Base-by-base conservation (phyloP, 306 rosid species). In the Calophaca sinica region DNA sequence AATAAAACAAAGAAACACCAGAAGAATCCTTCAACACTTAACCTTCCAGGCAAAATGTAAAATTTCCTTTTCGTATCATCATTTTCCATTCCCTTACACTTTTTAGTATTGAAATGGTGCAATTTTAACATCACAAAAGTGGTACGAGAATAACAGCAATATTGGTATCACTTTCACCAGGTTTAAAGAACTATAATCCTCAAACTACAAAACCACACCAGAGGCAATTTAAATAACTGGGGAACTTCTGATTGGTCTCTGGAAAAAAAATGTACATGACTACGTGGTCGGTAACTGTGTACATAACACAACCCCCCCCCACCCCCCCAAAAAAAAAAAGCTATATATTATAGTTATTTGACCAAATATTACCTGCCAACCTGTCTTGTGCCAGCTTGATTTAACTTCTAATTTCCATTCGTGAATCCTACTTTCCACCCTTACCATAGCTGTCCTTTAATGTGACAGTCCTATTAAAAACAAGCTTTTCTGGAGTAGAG, bases 381-480 rank as follows among this genome's bases (percentile, higher is more conserved):
- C 73, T 58, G 77, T 51, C 51, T 7, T 45, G 26, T 41, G 36
- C 66, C 80, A 57, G 55, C 70, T 74, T 68, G 66, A 59, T 48
- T 70, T 42, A 5, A 46, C 52, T 71, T 58, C 29, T 46, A 36
- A 39, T 20, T 38, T 29, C 35, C 81, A 39, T 20, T 44, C 42
- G 39, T 9, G 54, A 39, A 39, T 57, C 82, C 83, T 91, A 91
- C 67, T 90, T 94, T 75, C 89, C 96, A 75, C 87, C 83, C 75
- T 88, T 94, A 51, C 84, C 20, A 45, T 88, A 91, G 85, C 89
- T 87, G 74, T 85, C 99, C 80, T 85, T 83, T 35, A 94, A 82
- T 1, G 96, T 94, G 62, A 94, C 99, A 0, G 99, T 92, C 54
- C 97, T 85, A 64, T 94, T 94, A 20, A 96, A 92, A 62, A 96